These are phyloP conservation scores for Quercus berberidifolia DNA, from an alignment of 306 rosid species.

Conservation along the genomic window DNA sequence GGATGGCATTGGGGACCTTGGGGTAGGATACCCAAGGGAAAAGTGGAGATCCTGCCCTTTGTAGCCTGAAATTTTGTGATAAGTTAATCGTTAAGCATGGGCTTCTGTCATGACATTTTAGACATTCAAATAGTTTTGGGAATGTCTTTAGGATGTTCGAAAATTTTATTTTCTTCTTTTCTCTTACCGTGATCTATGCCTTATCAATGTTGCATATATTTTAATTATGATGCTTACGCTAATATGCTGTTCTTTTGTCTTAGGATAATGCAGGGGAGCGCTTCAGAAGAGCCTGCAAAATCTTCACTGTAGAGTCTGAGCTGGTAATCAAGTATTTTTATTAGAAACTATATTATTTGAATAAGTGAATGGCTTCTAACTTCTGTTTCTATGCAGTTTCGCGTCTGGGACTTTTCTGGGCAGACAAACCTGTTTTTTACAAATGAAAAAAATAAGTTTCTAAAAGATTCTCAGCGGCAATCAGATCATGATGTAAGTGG, in stretches of 20 bases:
- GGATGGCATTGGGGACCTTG: neutral
- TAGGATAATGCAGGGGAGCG: constrained; percentile 83
- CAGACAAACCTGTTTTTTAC: constrained; percentile 52
- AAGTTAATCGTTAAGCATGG: neutral
- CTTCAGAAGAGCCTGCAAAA: constrained; percentile 86
- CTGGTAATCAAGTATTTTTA: constrained; percentile 54
- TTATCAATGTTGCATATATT: too few species aligned
- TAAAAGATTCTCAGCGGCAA: constrained; percentile 56
- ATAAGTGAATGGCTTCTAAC: constrained; percentile 25
- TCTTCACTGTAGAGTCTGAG: constrained; percentile 81
- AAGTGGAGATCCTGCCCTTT: neutral
- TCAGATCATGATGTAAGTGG: constrained; percentile 76
- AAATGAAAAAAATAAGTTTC: constrained; percentile 41
- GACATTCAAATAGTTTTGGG: neutral
- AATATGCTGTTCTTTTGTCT: constrained; percentile 20
- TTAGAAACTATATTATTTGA: constrained; percentile 15
- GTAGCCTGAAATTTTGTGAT: neutral
- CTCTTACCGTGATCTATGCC: neutral
- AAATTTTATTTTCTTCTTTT: neutral
- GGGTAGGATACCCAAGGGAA: neutral
- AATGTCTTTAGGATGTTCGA: neutral
- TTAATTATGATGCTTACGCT: neutral
- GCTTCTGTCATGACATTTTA: neutral
- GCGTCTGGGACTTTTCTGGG: constrained; percentile 92
- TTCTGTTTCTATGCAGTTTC: constrained; percentile 56